Base-by-base conservation (phyloP, 2,329 filamentous ascomycete species). In the Neopestalotiopsis sp. region DNA sequence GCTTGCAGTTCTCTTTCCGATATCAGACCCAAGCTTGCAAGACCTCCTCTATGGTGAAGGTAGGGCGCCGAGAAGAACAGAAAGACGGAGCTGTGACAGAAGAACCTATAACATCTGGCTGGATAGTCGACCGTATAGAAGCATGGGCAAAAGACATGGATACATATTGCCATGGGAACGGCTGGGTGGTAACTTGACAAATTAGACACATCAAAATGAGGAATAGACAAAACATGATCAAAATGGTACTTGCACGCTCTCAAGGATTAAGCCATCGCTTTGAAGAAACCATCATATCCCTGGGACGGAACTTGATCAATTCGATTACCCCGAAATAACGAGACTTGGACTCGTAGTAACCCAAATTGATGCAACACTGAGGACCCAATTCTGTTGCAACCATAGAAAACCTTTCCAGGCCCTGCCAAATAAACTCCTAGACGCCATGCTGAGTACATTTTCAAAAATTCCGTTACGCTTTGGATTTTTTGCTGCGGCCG, bases 401-500 rank as follows among this genome's bases (percentile, higher is more conserved):
- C 40, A n/a, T 53, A 10, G 62, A 14, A 49, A 49, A 58, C 65
- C 20, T 38, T 20, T 9, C 14, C 12, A 20, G 32, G 12, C 10
- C 59, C 32, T 62, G 32, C 42, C 40, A 49, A 28, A 57, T 32
- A 6, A 68, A 68, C 59, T 65, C 61, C 67, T 13, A 4, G n/a
- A 59, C 61, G 67, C 67, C 61, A 20, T 58, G 34, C 61, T 40
- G 34, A 13, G 20, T n/a, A 40, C 5, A 40, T 34, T 38, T 13
- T 14, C 14, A 34, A 34, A 58, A 5, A 12, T 17, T 7, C 59
- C 6, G 20, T 69, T 38, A 70, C 24, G 59, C 65, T 61, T 58
- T 68, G 17, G 76, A 67, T 73, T 69, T 67, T 66, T 70, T 72
- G 28, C 67, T 30, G 3, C 59, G 59, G 38, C 32, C 53, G 14